Evolutionary conservation across 2,329 filamentous ascomycete genomes (phyloP).

Genomic region (Zymoseptoria passerinii): DNA sequence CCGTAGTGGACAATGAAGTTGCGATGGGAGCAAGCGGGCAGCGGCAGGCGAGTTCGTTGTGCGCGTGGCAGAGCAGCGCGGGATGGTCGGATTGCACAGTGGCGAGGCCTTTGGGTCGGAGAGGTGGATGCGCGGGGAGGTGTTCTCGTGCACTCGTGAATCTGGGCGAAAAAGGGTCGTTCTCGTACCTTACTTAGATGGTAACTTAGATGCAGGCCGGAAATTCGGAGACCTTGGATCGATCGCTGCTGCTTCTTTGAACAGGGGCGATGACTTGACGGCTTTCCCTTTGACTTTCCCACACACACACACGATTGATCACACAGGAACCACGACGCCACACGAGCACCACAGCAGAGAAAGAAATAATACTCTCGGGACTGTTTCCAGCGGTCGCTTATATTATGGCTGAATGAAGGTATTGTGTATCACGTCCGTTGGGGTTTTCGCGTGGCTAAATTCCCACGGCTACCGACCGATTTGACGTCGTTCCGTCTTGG

Average conservation of each 20-base stretch:
- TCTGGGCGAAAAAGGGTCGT: background rate
- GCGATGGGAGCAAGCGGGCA: background rate
- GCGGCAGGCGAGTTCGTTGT: constrained; percentile 3
- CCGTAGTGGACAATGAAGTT: constrained; percentile 6
- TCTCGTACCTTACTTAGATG: constrained; percentile 11
- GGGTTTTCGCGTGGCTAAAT: background rate
- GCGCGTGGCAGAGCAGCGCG: background rate
- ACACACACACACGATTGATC: background rate
- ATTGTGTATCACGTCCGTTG: too few relatives aligned
- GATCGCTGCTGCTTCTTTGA: background rate
- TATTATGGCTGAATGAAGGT: background rate
- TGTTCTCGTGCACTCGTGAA: background rate
- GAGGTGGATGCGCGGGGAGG: background rate
- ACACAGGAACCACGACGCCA: background rate
- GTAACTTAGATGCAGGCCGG: constrained; percentile 5
- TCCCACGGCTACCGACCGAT: background rate
- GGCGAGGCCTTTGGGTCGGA: background rate
- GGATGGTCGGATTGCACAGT: background rate
- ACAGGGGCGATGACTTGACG: background rate
- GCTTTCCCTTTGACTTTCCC: background rate
- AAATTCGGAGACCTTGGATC: background rate
- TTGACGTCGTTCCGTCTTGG: background rate
- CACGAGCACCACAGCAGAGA: background rate
- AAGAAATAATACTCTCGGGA: background rate
- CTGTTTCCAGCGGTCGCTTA: background rate